Evolutionary conservation across 2,329 filamentous ascomycete genomes (phyloP).

Genomic region (Phialophora macrospora): DNA sequence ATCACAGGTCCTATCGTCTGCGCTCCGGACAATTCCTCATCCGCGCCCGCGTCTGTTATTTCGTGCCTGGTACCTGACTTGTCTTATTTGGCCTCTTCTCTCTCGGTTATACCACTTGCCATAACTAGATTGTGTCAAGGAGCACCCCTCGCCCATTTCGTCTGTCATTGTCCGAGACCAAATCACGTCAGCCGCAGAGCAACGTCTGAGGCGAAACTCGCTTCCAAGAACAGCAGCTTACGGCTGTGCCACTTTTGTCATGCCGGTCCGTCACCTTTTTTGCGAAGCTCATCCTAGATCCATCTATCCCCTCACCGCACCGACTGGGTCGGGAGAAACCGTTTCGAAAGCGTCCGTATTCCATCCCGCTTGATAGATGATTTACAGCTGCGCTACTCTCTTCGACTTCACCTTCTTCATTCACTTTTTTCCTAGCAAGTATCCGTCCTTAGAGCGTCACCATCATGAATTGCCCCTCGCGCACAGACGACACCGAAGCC

Average conservation of each 20-base stretch:
- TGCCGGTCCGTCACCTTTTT: background rate
- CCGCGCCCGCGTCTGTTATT: slow-evolving; percentile 2
- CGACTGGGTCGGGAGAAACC: slow-evolving; percentile 18
- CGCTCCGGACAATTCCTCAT: slow-evolving; percentile 5
- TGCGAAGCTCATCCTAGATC: slow-evolving; percentile 10
- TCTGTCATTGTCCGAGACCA: background rate
- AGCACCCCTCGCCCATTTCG: background rate
- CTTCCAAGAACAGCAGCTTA: slow-evolving; percentile 23
- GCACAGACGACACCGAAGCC: slow-evolving; percentile 60
- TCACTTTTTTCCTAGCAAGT: background rate
- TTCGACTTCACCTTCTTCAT: slow-evolving; percentile 10
- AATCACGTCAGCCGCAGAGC: slow-evolving; percentile 3
- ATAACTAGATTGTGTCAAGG: background rate
- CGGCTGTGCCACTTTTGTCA: slow-evolving; percentile 17
- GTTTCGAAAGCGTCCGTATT: slow-evolving; percentile 2
- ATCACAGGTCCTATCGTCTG: background rate
- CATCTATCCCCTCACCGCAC: slow-evolving; percentile 9
- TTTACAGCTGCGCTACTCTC: slow-evolving; percentile 1
- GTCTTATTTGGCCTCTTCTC: background rate
- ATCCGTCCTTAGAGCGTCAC: slow-evolving; percentile 10
- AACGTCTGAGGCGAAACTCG: background rate
- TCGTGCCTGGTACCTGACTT: slow-evolving; percentile 15
- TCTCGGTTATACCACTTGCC: background rate
- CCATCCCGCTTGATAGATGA: slow-evolving; percentile 10
- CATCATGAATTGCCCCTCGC: slow-evolving; percentile 69